Evolutionary conservation across 2,329 filamentous ascomycete species (phyloP).

Genomic region (Penicillium sp.): DNA sequence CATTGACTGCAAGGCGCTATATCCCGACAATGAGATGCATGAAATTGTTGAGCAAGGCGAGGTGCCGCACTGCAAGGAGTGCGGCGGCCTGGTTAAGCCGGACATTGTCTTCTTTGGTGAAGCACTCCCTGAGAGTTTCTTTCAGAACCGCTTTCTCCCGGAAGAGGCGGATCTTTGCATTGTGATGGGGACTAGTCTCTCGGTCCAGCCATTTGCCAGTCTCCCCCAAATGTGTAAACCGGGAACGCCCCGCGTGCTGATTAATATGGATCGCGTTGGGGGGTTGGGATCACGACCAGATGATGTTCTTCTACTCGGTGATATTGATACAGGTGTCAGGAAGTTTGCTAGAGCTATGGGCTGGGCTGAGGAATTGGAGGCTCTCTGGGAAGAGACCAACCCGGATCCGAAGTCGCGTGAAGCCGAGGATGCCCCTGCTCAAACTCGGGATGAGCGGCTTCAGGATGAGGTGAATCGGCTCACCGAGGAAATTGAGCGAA

Average conservation of each 20-base stretch:
- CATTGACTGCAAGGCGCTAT: conserved; percentile 77
- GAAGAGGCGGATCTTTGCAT: conserved; percentile 72
- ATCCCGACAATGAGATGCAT: conserved; percentile 71
- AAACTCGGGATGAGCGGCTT: conserved; percentile 55
- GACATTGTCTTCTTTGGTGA: conserved; percentile 96
- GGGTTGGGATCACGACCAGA: conserved; percentile 72
- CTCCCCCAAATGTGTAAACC: conserved; percentile 65
- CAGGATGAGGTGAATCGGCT: conserved; percentile 59
- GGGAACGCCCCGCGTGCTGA: conserved; percentile 71
- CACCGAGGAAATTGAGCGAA: conserved; percentile 58
- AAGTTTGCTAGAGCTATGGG: conserved; percentile 76
- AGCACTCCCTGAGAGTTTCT: conserved; percentile 64
- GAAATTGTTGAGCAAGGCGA: conserved; percentile 63
- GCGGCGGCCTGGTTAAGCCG: conserved; percentile 81
- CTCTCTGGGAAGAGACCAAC: conserved; percentile 67
- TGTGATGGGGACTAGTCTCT: conserved; percentile 83
- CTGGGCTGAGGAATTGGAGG: conserved; percentile 81
- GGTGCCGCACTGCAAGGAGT: conserved; percentile 70
- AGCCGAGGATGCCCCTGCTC: conserved; percentile 35
- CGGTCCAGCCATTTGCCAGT: conserved; percentile 83
- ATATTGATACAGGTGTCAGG: conserved; percentile 79
- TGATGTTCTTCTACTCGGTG: conserved; percentile 78
- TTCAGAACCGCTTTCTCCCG: conserved; percentile 55
- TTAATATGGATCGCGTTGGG: conserved; percentile 84
- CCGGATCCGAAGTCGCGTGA: conserved; percentile 57